phyloP scores from a whole-genome alignment of 331 rosid species.

The Stylosanthes scabra region DNA sequence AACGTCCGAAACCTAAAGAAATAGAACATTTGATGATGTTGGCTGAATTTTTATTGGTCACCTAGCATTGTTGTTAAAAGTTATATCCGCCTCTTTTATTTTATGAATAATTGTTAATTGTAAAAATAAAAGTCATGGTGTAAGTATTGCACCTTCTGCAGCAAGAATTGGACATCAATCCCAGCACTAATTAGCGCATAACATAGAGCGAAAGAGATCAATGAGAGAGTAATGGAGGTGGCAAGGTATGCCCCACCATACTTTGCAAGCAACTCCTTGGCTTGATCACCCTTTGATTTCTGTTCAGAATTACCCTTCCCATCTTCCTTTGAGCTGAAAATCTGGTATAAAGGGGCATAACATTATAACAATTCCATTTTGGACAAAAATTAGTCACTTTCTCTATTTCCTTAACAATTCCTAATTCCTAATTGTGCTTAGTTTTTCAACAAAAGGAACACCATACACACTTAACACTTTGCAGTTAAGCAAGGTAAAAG shows the following conservation, averaged over 20 bases:
- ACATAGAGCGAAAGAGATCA: conserved; percentile 80
- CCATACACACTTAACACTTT: neutral
- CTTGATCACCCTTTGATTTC: conserved; percentile 85
- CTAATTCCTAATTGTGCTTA: too few relatives aligned
- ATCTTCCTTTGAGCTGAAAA: conserved; percentile 84
- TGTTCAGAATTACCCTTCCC: conserved; percentile 48
- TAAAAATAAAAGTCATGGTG: neutral
- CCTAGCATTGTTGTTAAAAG: too few relatives aligned
- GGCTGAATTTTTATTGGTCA: too few relatives aligned
- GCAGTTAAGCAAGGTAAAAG: conserved; percentile 32
- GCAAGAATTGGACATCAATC: conserved; percentile 76
- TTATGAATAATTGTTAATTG: too few relatives aligned
- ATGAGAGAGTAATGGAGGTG: conserved; percentile 84
- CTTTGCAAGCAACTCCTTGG: conserved; percentile 87
- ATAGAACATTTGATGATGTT: too few relatives aligned
- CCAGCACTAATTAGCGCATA: conserved; percentile 73
- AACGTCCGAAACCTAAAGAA: too few relatives aligned
- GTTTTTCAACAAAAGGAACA: too few relatives aligned
- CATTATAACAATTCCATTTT: conserved; percentile 13
- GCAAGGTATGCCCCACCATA: conserved; percentile 94
- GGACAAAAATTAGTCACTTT: neutral
- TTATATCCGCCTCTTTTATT: too few relatives aligned
- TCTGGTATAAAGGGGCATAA: conserved; percentile 50
- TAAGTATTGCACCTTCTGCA: conserved; percentile 67
- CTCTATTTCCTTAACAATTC: too few relatives aligned